A percentile compares a stretch with the other conserved stretches of the same genome.
Evolutionary conservation across 352 stramenopile species (phyloP).

Genomic region (Phytophthora megakarya): DNA sequence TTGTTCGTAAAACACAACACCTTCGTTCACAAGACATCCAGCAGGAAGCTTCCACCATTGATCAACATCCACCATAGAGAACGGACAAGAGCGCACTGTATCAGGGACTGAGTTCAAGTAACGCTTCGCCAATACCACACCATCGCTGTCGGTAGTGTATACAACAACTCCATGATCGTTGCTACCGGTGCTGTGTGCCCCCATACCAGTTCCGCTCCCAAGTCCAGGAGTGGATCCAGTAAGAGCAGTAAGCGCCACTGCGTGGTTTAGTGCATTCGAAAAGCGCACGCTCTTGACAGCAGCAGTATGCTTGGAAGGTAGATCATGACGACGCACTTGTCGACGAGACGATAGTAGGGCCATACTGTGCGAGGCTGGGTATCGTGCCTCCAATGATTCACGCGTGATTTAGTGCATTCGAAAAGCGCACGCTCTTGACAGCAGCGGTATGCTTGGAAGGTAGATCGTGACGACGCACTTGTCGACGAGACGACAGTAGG

Average conservation of each 20-base stretch:
- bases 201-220: constrained; percentile 76
- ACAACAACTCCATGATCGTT: constrained; percentile 71
- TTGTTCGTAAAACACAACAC: constrained; percentile 88
- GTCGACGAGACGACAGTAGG: constrained; percentile 72
- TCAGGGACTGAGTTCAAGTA: constrained; percentile 80
- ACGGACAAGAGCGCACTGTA: constrained; percentile 67
- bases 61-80: constrained; percentile 82
- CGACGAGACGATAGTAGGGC: constrained; percentile 78
- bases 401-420: constrained; percentile 69
- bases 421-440: constrained; percentile 80
- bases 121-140: constrained; percentile 76
- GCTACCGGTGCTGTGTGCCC: constrained; percentile 61
- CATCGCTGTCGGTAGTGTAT: constrained; percentile 79
- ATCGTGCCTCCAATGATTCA: constrained; percentile 72
- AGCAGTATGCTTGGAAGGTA: constrained; percentile 71
- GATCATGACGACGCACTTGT: constrained; percentile 81
- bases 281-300: constrained; percentile 79
- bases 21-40: constrained; percentile 73
- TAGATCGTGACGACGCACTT: constrained; percentile 83
- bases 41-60: constrained; percentile 87
- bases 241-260: constrained; percentile 52
- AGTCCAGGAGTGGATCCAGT: constrained; percentile 51
- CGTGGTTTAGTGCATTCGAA: constrained; percentile 73
- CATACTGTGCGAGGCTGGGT: constrained; percentile 72
- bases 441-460: constrained; percentile 70